Conservation (phyloP, 305 asterid species). For the Fraxinus paxiana region DNA sequence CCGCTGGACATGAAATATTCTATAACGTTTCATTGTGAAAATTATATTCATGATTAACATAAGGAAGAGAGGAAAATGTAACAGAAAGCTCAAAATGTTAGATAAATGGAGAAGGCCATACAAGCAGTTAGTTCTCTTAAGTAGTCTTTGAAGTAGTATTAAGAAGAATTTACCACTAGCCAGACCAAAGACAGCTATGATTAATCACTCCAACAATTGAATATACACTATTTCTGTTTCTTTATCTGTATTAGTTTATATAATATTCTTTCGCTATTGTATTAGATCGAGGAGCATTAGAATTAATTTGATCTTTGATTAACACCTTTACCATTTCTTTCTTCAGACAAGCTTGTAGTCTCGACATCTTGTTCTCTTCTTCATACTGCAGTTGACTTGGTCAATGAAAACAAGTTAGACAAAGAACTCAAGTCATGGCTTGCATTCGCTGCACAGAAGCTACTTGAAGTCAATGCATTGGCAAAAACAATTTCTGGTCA, state of each 20-base stretch:
- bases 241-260: neutral
- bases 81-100: neutral
- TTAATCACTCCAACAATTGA: neutral
- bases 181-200: neutral
- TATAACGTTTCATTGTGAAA: neutral
- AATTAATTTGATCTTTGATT: neutral
- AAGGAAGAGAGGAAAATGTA: neutral
- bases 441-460: conserved; percentile 65
- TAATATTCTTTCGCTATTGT: neutral
- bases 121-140: neutral
- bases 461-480: conserved; percentile 54
- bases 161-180: neutral
- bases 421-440: conserved; percentile 59
- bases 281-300: conserved; percentile 16
- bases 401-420: conserved; percentile 53
- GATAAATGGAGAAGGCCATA: neutral
- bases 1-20: neutral
- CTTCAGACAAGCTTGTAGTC: conserved; percentile 52
- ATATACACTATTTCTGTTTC: neutral
- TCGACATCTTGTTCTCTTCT: conserved; percentile 67
- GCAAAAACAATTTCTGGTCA: conserved; percentile 49
- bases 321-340: conserved; percentile 5
- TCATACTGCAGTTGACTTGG: conserved; percentile 67
- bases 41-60: neutral
- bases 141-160: neutral